Evolutionary conservation across 164 flowering plant genomes (phyloP).

Genomic region (Magnolia changhungtana): DNA sequence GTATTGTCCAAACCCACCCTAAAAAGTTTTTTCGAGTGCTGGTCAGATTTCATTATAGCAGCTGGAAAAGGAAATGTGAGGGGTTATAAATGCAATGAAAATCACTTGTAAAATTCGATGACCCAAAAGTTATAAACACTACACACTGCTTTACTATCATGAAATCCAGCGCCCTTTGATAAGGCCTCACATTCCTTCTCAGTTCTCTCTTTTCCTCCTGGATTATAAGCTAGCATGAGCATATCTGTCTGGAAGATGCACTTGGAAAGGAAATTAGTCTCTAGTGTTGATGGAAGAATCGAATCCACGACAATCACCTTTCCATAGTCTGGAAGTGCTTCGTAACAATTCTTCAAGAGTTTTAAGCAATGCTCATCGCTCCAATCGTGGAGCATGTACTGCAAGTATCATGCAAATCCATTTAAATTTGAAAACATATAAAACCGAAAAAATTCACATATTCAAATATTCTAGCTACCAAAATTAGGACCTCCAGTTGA

Average conservation of each 20-base stretch:
- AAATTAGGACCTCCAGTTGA: too few relatives aligned
- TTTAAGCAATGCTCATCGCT: constrained; percentile 19
- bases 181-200: constrained; percentile 19
- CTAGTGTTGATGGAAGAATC: not conserved
- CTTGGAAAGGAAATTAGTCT: not conserved
- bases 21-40: too few relatives aligned
- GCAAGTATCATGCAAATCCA: not conserved
- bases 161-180: constrained; percentile 16
- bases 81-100: not conserved
- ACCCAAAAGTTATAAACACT: constrained; percentile 16
- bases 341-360: constrained; percentile 21
- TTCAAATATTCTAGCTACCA: too few relatives aligned
- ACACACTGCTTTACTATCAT: constrained; percentile 9
- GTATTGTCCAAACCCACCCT: too few relatives aligned
- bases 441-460: too few relatives aligned
- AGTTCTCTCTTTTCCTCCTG: constrained; percentile 27
- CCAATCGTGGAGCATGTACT: constrained; percentile 29
- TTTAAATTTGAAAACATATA: too few relatives aligned
- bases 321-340: constrained; percentile 25
- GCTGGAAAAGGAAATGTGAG: too few relatives aligned
- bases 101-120: constrained; percentile 19
- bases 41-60: too few relatives aligned
- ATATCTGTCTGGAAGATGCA: not conserved
- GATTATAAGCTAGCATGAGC: constrained; percentile 16
- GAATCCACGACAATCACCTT: constrained; percentile 22